Evolutionary conservation across 164 flowering plant genomes (phyloP).

Genomic region (Tinospora cordifolia): DNA sequence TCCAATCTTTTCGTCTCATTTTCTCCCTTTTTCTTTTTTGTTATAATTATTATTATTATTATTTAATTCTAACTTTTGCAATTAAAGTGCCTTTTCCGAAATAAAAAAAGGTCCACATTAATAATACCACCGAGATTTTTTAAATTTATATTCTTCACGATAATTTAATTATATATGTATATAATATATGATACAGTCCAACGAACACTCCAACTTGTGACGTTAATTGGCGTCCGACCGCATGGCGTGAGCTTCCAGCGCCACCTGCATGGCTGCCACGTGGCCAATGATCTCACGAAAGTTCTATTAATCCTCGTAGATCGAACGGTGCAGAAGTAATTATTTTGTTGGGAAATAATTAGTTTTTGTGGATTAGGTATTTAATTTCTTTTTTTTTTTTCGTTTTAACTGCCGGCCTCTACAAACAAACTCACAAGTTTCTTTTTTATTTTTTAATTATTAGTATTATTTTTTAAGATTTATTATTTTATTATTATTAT

Average conservation of each 20-base stretch:
- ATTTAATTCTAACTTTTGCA: neutral
- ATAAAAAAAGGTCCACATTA: neutral
- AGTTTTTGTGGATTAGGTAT: no score
- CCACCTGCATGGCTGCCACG: neutral
- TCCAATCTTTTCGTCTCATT: neutral
- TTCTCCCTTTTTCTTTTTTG: no score
- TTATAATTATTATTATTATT: no score
- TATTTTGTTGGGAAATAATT: neutral
- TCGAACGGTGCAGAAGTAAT: neutral
- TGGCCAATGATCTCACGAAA: no score
- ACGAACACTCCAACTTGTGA: neutral
- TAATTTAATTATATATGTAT: no score
- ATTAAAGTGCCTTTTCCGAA: neutral
- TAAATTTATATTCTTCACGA: no score
- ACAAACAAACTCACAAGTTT: neutral
- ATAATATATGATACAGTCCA: neutral
- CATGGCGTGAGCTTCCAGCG: neutral
- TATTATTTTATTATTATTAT: neutral
- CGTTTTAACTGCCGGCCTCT: neutral
- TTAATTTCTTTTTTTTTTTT: no score
- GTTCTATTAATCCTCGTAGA: no score
- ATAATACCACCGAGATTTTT: neutral
- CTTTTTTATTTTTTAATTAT: neutral
- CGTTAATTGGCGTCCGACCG: constrained; percentile 3
- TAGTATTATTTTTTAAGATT: neutral